A percentile compares a stretch with the other conserved stretches of the same genome.
Evolutionary conservation across 352 stramenopile genomes (phyloP).

Genomic region (Phytophthora syringae): DNA sequence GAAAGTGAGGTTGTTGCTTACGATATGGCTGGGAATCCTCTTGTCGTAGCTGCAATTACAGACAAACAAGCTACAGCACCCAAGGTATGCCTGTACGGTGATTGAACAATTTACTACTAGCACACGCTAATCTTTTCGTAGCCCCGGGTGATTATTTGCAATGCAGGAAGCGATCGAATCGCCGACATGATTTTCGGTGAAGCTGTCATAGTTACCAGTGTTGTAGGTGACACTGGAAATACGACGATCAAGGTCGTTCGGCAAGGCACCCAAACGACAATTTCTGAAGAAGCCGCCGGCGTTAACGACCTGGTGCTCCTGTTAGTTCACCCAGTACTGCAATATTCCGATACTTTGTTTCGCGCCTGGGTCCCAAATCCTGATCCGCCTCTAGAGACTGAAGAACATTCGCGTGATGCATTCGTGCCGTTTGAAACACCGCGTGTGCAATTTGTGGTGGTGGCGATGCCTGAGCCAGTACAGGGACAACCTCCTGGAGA

Average conservation of each 20-base stretch:
- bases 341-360: conserved; percentile 28
- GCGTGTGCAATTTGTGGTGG: conserved; percentile 46
- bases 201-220: conserved; percentile 44
- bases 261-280: conserved; percentile 38
- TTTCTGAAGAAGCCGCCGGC: conserved; percentile 53
- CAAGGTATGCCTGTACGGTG: conserved; percentile 11
- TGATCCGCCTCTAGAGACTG: conserved; percentile 17
- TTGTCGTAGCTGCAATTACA: background rate
- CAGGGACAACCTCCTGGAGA: conserved; percentile 33
- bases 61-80: background rate
- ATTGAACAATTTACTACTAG: background rate
- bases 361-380: conserved; percentile 33
- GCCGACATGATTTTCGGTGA: conserved; percentile 44
- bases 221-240: conserved; percentile 60
- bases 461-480: conserved; percentile 21
- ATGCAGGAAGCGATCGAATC: conserved; percentile 12
- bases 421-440: conserved; percentile 50
- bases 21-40: conserved; percentile 2
- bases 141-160: conserved; percentile 57
- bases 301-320: conserved; percentile 40
- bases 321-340: conserved; percentile 48
- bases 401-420: background rate
- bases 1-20: conserved; percentile 17
- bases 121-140: conserved; percentile 25
- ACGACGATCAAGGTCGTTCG: conserved; percentile 54